Evolutionary conservation across 2,329 filamentous ascomycete species (phyloP).

Genomic region (Lojkania enalia): DNA sequence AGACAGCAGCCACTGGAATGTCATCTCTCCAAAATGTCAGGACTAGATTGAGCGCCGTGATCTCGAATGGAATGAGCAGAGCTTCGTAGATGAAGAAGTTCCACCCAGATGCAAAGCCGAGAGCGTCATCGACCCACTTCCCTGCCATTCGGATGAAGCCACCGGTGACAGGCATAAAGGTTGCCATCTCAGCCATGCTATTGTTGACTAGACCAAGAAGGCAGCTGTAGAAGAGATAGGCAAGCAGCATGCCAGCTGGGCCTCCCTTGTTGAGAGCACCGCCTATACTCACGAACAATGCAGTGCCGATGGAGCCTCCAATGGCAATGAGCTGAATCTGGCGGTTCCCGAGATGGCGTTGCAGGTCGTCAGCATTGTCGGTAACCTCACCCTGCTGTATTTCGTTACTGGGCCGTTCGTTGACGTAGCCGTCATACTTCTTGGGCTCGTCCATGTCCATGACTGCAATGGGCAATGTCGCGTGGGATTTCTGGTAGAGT

Average conservation of each 20-base stretch:
- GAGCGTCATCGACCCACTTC: conserved; percentile 67
- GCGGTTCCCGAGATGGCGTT: conserved; percentile 45
- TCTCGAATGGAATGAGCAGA: conserved; percentile 57
- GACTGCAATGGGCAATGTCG: conserved; percentile 22
- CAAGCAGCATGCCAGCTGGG: conserved; percentile 60
- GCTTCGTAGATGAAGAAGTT: conserved; percentile 58
- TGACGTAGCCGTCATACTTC: conserved; percentile 37
- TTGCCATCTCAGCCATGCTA: conserved; percentile 66
- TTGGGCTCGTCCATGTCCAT: conserved; percentile 31
- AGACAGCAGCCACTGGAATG: conserved; percentile 47
- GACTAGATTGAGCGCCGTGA: conserved; percentile 49
- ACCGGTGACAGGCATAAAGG: conserved; percentile 64
- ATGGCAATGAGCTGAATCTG: conserved; percentile 49
- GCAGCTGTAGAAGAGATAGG: conserved; percentile 59
- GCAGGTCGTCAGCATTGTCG: conserved; percentile 43
- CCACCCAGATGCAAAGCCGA: conserved; percentile 61
- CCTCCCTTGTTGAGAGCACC: conserved; percentile 56
- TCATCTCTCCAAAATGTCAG: conserved; percentile 51
- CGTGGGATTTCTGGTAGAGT: too few species aligned
- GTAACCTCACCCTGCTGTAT: conserved; percentile 32
- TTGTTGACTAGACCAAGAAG: conserved; percentile 67
- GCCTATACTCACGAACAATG: conserved; percentile 65
- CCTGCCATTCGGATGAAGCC: conserved; percentile 67
- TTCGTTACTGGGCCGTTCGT: conserved; percentile 29
- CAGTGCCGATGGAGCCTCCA: conserved; percentile 47